These are phyloP conservation scores for Ilyonectria robusta DNA, from an alignment of 2,329 filamentous ascomycete species.

Conservation along the genomic window DNA sequence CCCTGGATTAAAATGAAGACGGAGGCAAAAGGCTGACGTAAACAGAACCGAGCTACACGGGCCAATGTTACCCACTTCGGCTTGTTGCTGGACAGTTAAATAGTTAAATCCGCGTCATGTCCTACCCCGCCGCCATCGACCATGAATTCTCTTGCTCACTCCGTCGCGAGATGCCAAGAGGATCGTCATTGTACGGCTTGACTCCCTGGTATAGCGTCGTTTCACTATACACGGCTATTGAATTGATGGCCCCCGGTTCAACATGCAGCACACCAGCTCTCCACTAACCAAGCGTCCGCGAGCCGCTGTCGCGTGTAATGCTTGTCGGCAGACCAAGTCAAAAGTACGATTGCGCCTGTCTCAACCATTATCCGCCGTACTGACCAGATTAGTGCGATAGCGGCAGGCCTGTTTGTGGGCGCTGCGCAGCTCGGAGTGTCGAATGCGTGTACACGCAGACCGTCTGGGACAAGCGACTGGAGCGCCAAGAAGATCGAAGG, in stretches of 20 bases:
- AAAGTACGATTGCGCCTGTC: conserved; percentile 7
- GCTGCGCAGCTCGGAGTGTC: conserved; percentile 32
- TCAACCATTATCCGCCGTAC: background rate
- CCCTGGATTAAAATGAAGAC: too few species aligned
- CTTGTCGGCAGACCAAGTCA: conserved; percentile 29
- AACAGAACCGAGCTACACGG: too few species aligned
- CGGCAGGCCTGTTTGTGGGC: conserved; percentile 39
- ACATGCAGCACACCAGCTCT: conserved; percentile 24
- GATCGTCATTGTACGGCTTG: too few species aligned
- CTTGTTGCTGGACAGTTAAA: too few species aligned
- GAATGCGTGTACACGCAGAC: conserved; percentile 41
- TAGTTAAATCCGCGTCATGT: too few species aligned
- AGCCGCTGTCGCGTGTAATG: conserved; percentile 28
- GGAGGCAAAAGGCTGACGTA: too few species aligned
- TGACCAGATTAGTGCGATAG: conserved; percentile 40
- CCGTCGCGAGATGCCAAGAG: too few species aligned
- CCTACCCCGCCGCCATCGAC: too few species aligned
- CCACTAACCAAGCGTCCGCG: conserved; percentile 27
- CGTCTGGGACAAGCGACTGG: conserved; percentile 43
- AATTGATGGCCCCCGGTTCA: background rate
- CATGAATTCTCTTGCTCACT: too few species aligned
- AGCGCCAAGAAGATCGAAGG: conserved; percentile 42
- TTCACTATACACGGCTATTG: too few species aligned
- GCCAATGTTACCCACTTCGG: too few species aligned
- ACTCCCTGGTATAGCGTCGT: too few species aligned